A percentile compares a stretch with the other conserved stretches of the same genome.
phyloP scores from a whole-genome alignment of 208 protist genomes.

The Balamuthia mandrillaris region DNA sequence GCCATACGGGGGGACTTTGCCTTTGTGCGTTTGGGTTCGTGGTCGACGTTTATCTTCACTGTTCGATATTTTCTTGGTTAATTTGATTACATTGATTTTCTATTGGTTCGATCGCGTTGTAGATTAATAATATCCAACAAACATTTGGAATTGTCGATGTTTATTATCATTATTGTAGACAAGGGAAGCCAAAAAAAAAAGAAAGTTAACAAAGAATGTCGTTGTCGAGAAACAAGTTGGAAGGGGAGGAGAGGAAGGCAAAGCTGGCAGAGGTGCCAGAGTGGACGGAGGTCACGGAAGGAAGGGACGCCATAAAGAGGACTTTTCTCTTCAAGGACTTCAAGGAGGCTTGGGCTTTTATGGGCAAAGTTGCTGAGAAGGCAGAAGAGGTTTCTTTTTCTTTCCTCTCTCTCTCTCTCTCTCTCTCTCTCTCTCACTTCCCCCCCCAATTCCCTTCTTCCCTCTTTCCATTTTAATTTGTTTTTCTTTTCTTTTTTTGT shows the following conservation, averaged over 20 bases:
- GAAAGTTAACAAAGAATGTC: too few relatives aligned
- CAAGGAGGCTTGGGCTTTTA: slow-evolving; percentile 83
- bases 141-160: too few relatives aligned
- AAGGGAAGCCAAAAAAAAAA: too few relatives aligned
- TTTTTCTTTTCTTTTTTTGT: background rate
- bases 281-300: background rate
- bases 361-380: slow-evolving; percentile 76
- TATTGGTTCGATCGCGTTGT: too few relatives aligned
- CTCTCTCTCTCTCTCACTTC: background rate
- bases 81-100: too few relatives aligned
- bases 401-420: background rate
- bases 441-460: background rate
- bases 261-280: slow-evolving; percentile 6
- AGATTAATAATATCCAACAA: too few relatives aligned
- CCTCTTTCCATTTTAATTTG: background rate
- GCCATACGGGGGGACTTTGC: too few relatives aligned
- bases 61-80: too few relatives aligned
- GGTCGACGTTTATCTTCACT: too few relatives aligned
- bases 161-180: too few relatives aligned
- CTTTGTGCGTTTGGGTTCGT: too few relatives aligned
- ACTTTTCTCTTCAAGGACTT: slow-evolving; percentile 74
- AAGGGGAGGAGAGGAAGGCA: slow-evolving; percentile 1
- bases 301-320: slow-evolving; percentile 54
- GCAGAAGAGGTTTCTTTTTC: slow-evolving; percentile 71
- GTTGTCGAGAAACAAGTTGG: background rate